phyloP scores from a whole-genome alignment of 1,139 yeast species.

The Yamadazyma atlantica region DNA sequence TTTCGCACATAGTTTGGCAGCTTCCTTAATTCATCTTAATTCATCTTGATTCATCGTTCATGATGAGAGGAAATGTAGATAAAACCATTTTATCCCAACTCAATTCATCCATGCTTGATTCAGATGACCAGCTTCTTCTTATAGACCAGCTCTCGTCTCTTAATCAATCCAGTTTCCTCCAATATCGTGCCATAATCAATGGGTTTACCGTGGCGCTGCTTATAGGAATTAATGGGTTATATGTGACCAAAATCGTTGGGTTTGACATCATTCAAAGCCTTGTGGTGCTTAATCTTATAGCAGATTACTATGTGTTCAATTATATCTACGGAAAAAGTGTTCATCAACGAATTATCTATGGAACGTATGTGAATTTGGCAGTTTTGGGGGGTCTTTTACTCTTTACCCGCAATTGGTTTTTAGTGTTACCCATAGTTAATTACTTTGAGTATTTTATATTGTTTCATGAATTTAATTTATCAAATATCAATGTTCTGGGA shows the following conservation, averaged over 20 bases:
- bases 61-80: slow-evolving; percentile 1
- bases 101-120: slow-evolving; percentile 1
- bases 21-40: neutral
- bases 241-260: neutral
- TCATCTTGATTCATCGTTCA: neutral
- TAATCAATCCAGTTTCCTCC: neutral
- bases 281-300: neutral
- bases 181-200: neutral
- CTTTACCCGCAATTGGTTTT: slow-evolving; percentile 5
- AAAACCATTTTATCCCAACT: neutral
- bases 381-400: slow-evolving; percentile 1
- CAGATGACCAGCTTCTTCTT: slow-evolving; percentile 1
- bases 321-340: neutral
- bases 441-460: slow-evolving; percentile 14
- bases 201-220: neutral
- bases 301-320: neutral
- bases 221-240: neutral
- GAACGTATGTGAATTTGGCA: slow-evolving; percentile 3
- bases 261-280: neutral
- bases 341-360: neutral
- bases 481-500: slow-evolving; percentile 13
- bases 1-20: neutral
- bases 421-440: slow-evolving; percentile 18
- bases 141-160: neutral
- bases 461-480: slow-evolving; percentile 13